phyloP scores from a whole-genome alignment of 352 stramenopile species.

The Phytophthora aleatoria region DNA sequence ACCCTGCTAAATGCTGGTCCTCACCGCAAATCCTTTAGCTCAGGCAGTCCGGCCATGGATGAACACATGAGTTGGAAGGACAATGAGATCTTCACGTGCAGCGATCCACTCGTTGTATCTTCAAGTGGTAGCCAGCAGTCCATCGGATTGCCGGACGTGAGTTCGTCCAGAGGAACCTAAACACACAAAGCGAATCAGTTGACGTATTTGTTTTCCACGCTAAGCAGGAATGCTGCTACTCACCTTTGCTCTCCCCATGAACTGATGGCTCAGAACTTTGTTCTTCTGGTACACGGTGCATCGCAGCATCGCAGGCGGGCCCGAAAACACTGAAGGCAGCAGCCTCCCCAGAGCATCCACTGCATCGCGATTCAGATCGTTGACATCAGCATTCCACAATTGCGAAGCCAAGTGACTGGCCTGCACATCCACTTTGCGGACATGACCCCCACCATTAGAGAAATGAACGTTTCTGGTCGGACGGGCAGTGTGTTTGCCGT shows the following conservation, averaged over 20 bases:
- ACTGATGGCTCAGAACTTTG: constrained; percentile 76
- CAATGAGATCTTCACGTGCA: constrained; percentile 67
- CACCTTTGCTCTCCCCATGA: constrained; percentile 75
- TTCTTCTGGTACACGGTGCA: constrained; percentile 83
- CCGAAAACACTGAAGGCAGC: constrained; percentile 65
- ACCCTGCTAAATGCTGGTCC: too few relatives aligned
- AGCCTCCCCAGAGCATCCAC: constrained; percentile 58
- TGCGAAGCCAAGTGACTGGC: constrained; percentile 25
- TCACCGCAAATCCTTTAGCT: constrained; percentile 30
- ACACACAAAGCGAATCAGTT: constrained; percentile 7
- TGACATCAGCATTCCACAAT: constrained; percentile 52
- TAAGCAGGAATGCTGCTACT: not conserved
- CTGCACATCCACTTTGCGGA: constrained; percentile 15
- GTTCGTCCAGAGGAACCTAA: constrained; percentile 53
- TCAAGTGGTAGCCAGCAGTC: constrained; percentile 76
- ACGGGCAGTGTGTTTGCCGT: constrained; percentile 46
- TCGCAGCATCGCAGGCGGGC: constrained; percentile 58
- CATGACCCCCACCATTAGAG: not conserved
- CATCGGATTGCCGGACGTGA: constrained; percentile 67
- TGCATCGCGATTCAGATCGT: constrained; percentile 36
- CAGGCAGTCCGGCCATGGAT: constrained; percentile 31
- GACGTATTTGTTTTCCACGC: not conserved
- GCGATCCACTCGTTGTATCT: constrained; percentile 52
- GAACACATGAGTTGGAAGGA: constrained; percentile 87
- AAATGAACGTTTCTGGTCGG: constrained; percentile 22